These are phyloP conservation scores for Lactifluus hygrophoroides DNA, from an alignment of 768 basidiomycete species.

Conservation along the genomic window DNA sequence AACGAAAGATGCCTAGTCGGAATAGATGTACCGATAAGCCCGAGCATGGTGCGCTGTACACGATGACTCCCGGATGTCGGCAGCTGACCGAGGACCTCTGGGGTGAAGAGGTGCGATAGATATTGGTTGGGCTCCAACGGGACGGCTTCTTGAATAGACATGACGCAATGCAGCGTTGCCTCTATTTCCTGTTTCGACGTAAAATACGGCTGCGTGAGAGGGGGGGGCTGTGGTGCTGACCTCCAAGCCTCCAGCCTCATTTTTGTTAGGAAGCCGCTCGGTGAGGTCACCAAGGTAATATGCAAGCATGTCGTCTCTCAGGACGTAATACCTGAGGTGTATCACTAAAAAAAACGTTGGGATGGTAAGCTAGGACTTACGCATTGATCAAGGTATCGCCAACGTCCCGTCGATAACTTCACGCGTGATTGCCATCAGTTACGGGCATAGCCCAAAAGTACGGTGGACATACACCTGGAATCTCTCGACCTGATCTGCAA, in stretches of 20 bases:
- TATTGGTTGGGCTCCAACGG: slow-evolving; percentile 47
- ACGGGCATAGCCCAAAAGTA: not conserved
- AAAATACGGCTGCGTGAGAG: not conserved
- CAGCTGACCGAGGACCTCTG: slow-evolving; percentile 58
- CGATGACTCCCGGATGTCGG: slow-evolving; percentile 57
- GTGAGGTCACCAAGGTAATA: slow-evolving; percentile 57
- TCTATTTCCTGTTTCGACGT: slow-evolving; percentile 59
- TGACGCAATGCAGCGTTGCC: slow-evolving; percentile 77
- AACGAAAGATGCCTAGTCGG: not conserved
- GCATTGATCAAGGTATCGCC: slow-evolving; percentile 86
- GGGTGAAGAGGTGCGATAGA: slow-evolving; percentile 60
- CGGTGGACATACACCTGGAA: slow-evolving; percentile 57
- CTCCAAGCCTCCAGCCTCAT: slow-evolving; percentile 61
- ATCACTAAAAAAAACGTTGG: not conserved
- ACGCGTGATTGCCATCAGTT: not conserved
- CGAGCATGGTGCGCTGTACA: slow-evolving; percentile 63
- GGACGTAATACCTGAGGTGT: slow-evolving; percentile 62
- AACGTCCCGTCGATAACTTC: slow-evolving; percentile 74
- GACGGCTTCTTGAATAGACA: slow-evolving; percentile 82
- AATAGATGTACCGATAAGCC: slow-evolving; percentile 54
- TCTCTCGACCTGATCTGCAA: slow-evolving; percentile 67
- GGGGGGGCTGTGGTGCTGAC: slow-evolving; percentile 31
- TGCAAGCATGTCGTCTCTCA: slow-evolving; percentile 75
- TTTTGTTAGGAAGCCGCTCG: slow-evolving; percentile 40
- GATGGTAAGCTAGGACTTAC: slow-evolving; percentile 35